These are phyloP conservation scores for Penicillium arizonense DNA, from an alignment of 495 filamentous ascomycete species.

Conservation along the genomic window DNA sequence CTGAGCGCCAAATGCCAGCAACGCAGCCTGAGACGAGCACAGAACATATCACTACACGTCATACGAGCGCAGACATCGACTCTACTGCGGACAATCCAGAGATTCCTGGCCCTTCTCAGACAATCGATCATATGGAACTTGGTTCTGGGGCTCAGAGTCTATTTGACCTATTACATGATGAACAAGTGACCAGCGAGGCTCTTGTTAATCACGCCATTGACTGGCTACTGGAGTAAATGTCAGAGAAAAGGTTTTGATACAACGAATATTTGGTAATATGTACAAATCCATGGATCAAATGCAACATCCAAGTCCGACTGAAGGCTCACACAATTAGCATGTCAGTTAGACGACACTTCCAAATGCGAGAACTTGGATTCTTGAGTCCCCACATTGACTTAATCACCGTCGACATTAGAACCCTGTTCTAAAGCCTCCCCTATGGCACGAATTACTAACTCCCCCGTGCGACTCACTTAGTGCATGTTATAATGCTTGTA, in stretches of 20 bases:
- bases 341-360: too few relatives aligned
- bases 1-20: neutral
- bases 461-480: too few relatives aligned
- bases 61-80: too few relatives aligned
- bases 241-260: neutral
- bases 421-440: too few relatives aligned
- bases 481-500: too few relatives aligned
- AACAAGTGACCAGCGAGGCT: slow-evolving; percentile 11
- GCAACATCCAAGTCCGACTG: slow-evolving; percentile 2
- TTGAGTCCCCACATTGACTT: too few relatives aligned
- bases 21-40: neutral
- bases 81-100: too few relatives aligned
- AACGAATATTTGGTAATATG: neutral
- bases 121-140: neutral
- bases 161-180: slow-evolving; percentile 9
- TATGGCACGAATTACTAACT: too few relatives aligned
- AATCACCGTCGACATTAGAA: too few relatives aligned
- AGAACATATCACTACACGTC: too few relatives aligned
- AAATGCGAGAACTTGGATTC: too few relatives aligned
- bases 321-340: neutral
- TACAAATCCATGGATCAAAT: slow-evolving; percentile 11
- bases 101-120: neutral
- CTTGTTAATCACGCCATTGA: slow-evolving; percentile 15
- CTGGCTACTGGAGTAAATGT: slow-evolving; percentile 14
- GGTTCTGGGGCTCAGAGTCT: neutral